Evolutionary conservation across 192 early-diverging fungal genomes (phyloP), one percentile per base, ranked within the genome.

Genomic region (Funneliformis mosseae): DNA sequence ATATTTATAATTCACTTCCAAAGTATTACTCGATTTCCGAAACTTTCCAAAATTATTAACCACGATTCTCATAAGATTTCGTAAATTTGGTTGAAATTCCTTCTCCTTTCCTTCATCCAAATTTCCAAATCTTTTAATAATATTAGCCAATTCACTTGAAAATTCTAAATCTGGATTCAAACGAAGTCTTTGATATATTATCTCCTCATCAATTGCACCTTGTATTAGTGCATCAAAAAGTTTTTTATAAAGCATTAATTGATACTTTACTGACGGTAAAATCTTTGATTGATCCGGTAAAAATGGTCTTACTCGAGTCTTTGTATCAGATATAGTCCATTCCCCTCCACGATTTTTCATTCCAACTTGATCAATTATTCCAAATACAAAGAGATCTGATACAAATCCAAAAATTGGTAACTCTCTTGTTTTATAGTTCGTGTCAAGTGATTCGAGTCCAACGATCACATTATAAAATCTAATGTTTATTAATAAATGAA

Each of bases 221-320:
- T 42, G 5, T 28, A 33, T 23, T 12, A 78, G 46, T 18, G 67
- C 45, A 78, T 78, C 77, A 78, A 78, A 78, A 18, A 78, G 43
- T 55, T 63, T 64, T 50, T 78, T 78, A 27, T 78, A 78, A 27
- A 78, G 42, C 77, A 78, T 78, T 50, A 78, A 43, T 68, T 78
- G 77, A 46, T 33, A 45, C 21, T 67, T 66, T 21, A 27, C 42
- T 16, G 59, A 60, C 16, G 45, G 5, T 23, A 11, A n/a, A 50
- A 38, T 7, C 6, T 43, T 23, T 8, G 62, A 21, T 38, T 55
- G 27, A 41, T 27, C 33, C 59, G 64, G 64, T 27, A 43, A 1
- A 27, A 21, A 68, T 3, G 25, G 41, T 69, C n/a, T 66, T 4
- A 23, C 14, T 0, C 64, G 42, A 48, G 77, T 78, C 68, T 78